Percentiles rank a stretch among this genome's conserved stretches.
Evolutionary conservation across 306 rosid species (phyloP).

Genomic region (Trifolium repens): DNA sequence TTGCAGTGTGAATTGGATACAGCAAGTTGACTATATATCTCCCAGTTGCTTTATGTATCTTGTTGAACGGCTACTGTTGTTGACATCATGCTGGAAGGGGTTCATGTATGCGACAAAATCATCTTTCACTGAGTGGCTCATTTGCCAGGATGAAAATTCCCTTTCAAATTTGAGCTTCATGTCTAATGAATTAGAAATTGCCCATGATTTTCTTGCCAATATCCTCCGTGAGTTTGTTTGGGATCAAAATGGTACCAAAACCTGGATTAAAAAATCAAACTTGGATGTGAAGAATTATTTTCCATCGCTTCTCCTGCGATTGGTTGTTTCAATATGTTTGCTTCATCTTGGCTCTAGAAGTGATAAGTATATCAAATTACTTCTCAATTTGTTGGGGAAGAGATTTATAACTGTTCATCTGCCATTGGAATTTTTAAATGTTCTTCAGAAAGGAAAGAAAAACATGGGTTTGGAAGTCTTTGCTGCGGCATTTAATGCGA

Average conservation of each 20-base stretch:
- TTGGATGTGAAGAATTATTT: slow-evolving; percentile 26
- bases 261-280: slow-evolving; percentile 52
- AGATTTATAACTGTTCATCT: slow-evolving; percentile 32
- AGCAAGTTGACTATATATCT: neutral
- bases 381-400: slow-evolving; percentile 35
- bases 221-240: slow-evolving; percentile 35
- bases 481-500: slow-evolving; percentile 53
- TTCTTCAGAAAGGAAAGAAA: slow-evolving; percentile 36
- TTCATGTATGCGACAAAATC: slow-evolving; percentile 57
- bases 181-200: neutral
- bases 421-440: slow-evolving; percentile 47
- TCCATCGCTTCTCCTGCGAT: slow-evolving; percentile 50
- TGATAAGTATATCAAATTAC: slow-evolving; percentile 11
- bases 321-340: slow-evolving; percentile 53
- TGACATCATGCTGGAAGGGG: slow-evolving; percentile 43
- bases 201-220: slow-evolving; percentile 15
- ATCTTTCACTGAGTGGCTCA: slow-evolving; percentile 68
- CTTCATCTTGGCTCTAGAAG: slow-evolving; percentile 45
- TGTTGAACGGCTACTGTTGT: slow-evolving; percentile 64
- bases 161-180: slow-evolving; percentile 2
- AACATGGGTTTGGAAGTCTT: slow-evolving; percentile 30
- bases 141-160: slow-evolving; percentile 42
- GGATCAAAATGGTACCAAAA: slow-evolving; percentile 1
- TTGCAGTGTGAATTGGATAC: neutral
- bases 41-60: slow-evolving; percentile 54